phyloP scores from a whole-genome alignment of 495 filamentous ascomycete species.

The Geopyxis carbonaria region DNA sequence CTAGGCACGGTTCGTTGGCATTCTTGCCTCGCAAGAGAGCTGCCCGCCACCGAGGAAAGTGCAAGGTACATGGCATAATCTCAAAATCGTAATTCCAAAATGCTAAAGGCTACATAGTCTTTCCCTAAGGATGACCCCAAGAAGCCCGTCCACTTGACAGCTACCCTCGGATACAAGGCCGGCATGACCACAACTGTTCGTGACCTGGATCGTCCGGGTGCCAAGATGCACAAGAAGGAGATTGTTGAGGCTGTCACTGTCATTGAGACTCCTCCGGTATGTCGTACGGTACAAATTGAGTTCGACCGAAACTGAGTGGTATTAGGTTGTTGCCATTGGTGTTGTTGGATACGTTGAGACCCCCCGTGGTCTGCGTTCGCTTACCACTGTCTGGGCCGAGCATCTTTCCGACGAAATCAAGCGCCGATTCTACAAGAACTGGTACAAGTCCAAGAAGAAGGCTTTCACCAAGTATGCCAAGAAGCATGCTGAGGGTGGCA shows the following conservation, averaged over 20 bases:
- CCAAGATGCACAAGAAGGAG: constrained; percentile 99
- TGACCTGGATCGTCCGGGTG: constrained; percentile 97
- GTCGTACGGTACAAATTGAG: constrained; percentile 25
- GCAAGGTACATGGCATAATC: constrained; percentile 82
- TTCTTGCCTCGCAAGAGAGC: constrained; percentile 96
- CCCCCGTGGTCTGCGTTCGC: constrained; percentile 95
- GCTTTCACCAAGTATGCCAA: constrained; percentile 99
- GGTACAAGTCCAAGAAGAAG: constrained; percentile 99
- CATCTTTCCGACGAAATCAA: constrained; percentile 96
- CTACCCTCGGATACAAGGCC: constrained; percentile 99
- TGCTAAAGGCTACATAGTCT: constrained; percentile 22
- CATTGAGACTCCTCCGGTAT: constrained; percentile 98
- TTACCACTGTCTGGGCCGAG: constrained; percentile 99
- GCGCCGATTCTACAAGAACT: constrained; percentile 99
- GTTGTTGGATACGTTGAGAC: constrained; percentile 99
- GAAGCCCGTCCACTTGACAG: constrained; percentile 97
- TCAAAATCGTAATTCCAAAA: constrained; percentile 16
- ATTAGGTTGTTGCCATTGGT: constrained; percentile 93
- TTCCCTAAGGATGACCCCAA: constrained; percentile 99
- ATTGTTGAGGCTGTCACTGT: constrained; percentile 97
- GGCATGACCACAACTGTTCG: constrained; percentile 99
- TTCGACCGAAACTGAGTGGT: constrained; percentile 28
- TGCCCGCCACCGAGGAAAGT: constrained; percentile 88
- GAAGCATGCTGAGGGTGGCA: constrained; percentile 90
- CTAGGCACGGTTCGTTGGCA: constrained; percentile 94